Evolutionary conservation across 2,329 filamentous ascomycete species (phyloP).

Genomic region (Cytospora chrysosperma): DNA sequence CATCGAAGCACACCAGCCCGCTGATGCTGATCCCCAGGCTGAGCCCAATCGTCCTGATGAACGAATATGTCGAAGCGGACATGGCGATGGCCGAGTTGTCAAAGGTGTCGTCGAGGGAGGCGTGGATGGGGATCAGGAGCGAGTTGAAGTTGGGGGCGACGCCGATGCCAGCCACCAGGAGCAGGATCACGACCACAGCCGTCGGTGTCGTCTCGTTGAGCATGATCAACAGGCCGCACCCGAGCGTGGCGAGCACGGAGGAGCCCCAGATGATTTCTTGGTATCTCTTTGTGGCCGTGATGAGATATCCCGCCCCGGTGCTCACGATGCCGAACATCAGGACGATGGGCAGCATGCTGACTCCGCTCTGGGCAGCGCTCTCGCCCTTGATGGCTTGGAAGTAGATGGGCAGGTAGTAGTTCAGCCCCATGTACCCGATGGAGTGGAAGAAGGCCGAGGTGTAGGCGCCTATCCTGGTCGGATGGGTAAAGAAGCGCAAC

Average conservation of each 20-base stretch:
- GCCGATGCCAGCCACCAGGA: conserved; percentile 13
- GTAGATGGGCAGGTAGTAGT: conserved; percentile 32
- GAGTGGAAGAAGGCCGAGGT: conserved; percentile 8
- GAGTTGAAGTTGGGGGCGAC: conserved; percentile 18
- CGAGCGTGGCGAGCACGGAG: conserved; percentile 5
- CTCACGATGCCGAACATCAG: conserved; percentile 59
- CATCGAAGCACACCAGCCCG: conserved; percentile 16
- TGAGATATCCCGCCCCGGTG: conserved; percentile 13
- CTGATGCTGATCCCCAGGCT: conserved; percentile 19
- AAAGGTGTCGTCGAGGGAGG: conserved; percentile 12
- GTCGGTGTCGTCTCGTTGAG: conserved; percentile 4
- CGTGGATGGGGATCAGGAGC: conserved; percentile 16
- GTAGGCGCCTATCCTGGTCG: conserved; percentile 16
- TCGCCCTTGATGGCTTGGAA: conserved; percentile 35
- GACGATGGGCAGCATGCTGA: conserved; percentile 34
- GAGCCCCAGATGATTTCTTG: conserved; percentile 7
- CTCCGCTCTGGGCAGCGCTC: conserved; percentile 33
- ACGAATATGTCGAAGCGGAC: conserved; percentile 10
- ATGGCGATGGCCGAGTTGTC: conserved; percentile 17
- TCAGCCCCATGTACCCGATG: conserved; percentile 8
- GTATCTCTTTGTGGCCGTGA: conserved; percentile 14
- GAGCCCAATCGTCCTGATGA: conserved; percentile 17
- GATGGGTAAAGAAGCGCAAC: conserved; percentile 19
- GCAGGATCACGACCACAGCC: conserved; percentile 3
- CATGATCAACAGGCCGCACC: conserved; percentile 5